phyloP scores from a whole-genome alignment of 108 stramenopile species.

The Parietichytrium sp. region DNA sequence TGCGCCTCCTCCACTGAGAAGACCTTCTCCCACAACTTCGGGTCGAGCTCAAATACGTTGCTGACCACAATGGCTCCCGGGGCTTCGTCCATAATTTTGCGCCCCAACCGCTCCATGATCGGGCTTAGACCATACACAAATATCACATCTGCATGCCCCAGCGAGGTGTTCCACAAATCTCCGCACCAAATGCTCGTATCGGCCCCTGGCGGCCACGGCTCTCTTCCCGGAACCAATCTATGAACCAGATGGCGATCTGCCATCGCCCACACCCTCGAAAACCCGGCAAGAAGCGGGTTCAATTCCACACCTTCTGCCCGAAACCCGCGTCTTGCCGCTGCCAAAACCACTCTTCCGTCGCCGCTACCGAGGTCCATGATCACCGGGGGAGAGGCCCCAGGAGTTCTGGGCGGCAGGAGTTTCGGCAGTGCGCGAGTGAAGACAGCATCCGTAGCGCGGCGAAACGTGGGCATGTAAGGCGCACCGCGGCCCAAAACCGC shows the following conservation, averaged over 20 bases:
- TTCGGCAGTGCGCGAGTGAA: neutral
- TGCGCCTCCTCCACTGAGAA: neutral
- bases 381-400: neutral
- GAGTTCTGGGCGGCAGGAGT: neutral
- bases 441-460: neutral
- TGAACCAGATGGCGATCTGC: conserved; percentile 12
- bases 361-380: conserved; percentile 10
- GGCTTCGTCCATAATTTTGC: neutral
- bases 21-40: neutral
- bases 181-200: neutral
- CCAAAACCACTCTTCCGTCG: conserved; percentile 18
- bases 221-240: neutral
- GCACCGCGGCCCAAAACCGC: conserved; percentile 1
- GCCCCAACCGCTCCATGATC: conserved; percentile 23
- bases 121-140: conserved; percentile 8
- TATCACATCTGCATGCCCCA: neutral
- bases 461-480: conserved; percentile 20
- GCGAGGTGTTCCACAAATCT: neutral
- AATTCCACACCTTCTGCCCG: neutral
- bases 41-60: neutral
- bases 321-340: neutral
- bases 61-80: neutral
- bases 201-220: conserved; percentile 7
- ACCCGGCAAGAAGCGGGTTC: neutral
- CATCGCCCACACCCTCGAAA: neutral